A percentile compares a stretch with the other conserved stretches of the same genome.
Conservation (phyloP, 306 rosid genomes). For the Vigna unguiculata region DNA sequence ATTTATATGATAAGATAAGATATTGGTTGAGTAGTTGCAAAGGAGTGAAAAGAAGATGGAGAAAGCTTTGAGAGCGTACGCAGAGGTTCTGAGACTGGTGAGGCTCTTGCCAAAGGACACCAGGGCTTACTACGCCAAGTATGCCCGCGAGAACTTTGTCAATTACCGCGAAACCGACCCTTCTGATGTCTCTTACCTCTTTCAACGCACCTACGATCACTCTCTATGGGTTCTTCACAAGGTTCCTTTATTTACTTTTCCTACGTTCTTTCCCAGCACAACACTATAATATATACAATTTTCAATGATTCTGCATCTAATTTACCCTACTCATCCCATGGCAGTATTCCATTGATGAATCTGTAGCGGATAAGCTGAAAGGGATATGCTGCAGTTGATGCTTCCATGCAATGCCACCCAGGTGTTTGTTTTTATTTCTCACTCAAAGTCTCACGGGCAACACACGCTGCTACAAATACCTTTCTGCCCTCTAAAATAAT, state of each 20-base stretch:
- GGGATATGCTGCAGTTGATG: conserved; percentile 48
- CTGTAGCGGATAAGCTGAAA: conserved; percentile 73
- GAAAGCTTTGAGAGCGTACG: conserved; percentile 76
- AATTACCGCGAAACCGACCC: conserved; percentile 50
- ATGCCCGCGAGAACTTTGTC: conserved; percentile 76
- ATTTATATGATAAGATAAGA: too few species aligned
- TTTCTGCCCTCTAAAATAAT: too few species aligned
- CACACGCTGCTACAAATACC: too few species aligned
- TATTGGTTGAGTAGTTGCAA: too few species aligned
- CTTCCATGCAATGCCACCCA: conserved; percentile 36
- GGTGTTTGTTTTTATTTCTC: conserved; percentile 53
- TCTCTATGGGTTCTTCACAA: conserved; percentile 86
- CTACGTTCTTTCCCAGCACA: neutral
- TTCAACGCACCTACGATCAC: conserved; percentile 54
- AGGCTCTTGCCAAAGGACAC: conserved; percentile 47
- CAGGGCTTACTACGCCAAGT: conserved; percentile 55
- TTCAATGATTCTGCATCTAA: too few species aligned
- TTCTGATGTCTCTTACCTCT: conserved; percentile 42
- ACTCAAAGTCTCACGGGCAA: neutral
- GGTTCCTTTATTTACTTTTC: conserved; percentile 43
- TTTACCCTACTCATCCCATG: neutral
- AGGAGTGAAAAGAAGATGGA: conserved; percentile 47
- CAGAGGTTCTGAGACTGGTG: conserved; percentile 61
- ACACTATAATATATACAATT: neutral
- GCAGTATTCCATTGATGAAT: conserved; percentile 78